Percentiles rank a stretch among this genome's conserved stretches.
These are phyloP conservation scores for Leccinellum albellum DNA, from an alignment of 768 basidiomycete genomes.

Conservation along the genomic window DNA sequence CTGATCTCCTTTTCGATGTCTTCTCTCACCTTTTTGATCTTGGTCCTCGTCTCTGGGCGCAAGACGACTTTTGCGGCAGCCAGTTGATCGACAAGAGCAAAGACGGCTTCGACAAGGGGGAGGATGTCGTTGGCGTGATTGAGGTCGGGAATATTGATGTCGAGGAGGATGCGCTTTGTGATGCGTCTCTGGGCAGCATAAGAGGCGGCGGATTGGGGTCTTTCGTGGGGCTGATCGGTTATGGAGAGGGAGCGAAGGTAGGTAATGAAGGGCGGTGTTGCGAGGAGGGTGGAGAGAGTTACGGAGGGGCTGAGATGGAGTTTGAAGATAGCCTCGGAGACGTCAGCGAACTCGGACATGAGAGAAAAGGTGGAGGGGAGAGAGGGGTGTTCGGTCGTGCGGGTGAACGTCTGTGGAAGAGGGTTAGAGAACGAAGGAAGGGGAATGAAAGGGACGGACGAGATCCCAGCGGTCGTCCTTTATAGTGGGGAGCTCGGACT, in stretches of 20 bases:
- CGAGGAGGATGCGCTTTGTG: constrained; percentile 74
- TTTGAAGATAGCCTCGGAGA: constrained; percentile 77
- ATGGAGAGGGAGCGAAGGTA: constrained; percentile 88
- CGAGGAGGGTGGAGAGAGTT: constrained; percentile 54
- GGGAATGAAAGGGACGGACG: constrained; percentile 44
- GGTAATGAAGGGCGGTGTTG: constrained; percentile 58
- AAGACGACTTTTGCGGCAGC: constrained; percentile 45
- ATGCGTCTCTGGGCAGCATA: constrained; percentile 39
- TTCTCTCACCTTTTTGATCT: constrained; percentile 71
- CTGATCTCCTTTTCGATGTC: constrained; percentile 66
- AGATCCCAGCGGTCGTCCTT: constrained; percentile 81
- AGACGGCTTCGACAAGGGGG: constrained; percentile 62
- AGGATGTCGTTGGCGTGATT: constrained; percentile 44
- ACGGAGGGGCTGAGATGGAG: constrained; percentile 34
- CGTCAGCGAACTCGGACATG: constrained; percentile 87
- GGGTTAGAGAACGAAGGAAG: background rate
- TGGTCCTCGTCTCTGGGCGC: constrained; percentile 78
- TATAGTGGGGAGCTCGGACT: constrained; percentile 69
- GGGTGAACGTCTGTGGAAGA: constrained; percentile 70
- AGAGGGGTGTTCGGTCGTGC: constrained; percentile 59
- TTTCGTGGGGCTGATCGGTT: constrained; percentile 79
- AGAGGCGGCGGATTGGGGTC: constrained; percentile 53
- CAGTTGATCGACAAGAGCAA: constrained; percentile 72
- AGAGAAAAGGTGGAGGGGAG: constrained; percentile 63
- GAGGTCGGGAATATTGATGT: constrained; percentile 51